phyloP scores from a whole-genome alignment of 1,139 yeast genomes.

The Hemisphaericaspora xylanilytica region DNA sequence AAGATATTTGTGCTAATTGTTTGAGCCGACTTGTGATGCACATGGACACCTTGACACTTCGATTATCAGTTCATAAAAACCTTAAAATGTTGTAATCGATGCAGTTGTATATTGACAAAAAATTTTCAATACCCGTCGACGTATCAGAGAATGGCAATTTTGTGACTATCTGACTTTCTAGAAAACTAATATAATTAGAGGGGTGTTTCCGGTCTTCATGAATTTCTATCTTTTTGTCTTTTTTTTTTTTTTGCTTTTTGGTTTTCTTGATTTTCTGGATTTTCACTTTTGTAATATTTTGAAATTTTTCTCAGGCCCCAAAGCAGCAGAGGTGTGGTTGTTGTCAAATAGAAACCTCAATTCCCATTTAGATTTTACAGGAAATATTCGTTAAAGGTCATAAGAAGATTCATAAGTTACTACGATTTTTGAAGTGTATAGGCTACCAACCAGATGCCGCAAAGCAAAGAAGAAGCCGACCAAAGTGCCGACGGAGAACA shows the following conservation, averaged over 20 bases:
- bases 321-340: neutral
- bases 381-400: too few species aligned
- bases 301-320: neutral
- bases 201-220: too few species aligned
- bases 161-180: neutral
- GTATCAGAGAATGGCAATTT: neutral
- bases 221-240: too few species aligned
- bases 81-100: neutral
- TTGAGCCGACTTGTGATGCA: neutral
- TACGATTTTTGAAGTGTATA: too few species aligned
- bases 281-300: neutral
- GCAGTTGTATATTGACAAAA: neutral
- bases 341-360: neutral
- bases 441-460: neutral
- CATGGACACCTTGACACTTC: neutral
- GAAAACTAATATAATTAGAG: neutral
- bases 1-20: neutral
- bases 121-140: too few species aligned
- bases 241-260: too few species aligned
- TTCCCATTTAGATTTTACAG: too few species aligned
- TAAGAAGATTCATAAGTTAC: too few species aligned
- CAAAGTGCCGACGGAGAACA: neutral
- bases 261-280: neutral
- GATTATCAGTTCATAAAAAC: neutral
- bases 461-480: neutral